Percentiles rank a stretch among this genome's conserved stretches.
Evolutionary conservation across 164 flowering plant species (phyloP).

Genomic region (Magnolia changhungtana): DNA sequence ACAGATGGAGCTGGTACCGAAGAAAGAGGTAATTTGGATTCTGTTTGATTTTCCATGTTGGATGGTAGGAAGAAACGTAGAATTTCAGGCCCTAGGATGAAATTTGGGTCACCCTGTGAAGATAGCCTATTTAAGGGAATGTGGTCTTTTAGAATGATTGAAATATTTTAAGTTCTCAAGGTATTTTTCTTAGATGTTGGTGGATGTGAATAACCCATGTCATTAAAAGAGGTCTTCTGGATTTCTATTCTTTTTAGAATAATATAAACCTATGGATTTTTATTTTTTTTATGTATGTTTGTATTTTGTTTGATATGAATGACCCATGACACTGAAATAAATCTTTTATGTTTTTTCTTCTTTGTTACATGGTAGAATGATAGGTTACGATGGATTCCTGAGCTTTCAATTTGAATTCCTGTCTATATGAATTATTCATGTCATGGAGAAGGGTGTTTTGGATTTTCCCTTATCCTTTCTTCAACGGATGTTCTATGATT

Average conservation of each 20-base stretch:
- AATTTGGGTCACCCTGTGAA: not conserved
- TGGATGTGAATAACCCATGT: too few relatives aligned
- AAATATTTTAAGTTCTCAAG: not conserved
- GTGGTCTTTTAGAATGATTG: not conserved
- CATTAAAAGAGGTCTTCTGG: too few relatives aligned
- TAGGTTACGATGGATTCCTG: not conserved
- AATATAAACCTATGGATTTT: too few relatives aligned
- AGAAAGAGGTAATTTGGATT: slow-evolving; percentile 37
- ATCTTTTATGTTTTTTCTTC: not conserved
- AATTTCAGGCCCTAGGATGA: not conserved
- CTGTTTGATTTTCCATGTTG: not conserved
- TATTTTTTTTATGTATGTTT: too few relatives aligned
- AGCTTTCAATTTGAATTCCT: too few relatives aligned
- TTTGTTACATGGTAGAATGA: not conserved
- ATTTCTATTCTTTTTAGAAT: too few relatives aligned
- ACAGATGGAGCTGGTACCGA: slow-evolving; percentile 46
- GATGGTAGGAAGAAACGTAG: not conserved
- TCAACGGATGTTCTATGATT: too few relatives aligned
- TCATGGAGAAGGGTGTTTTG: too few relatives aligned
- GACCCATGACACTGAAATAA: not conserved
- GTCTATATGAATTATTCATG: too few relatives aligned
- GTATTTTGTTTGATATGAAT: not conserved
- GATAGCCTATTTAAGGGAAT: not conserved
- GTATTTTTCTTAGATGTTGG: too few relatives aligned
- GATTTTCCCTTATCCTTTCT: too few relatives aligned